Evolutionary conservation across 306 rosid genomes (phyloP).

Genomic region (Sicyos edulis): DNA sequence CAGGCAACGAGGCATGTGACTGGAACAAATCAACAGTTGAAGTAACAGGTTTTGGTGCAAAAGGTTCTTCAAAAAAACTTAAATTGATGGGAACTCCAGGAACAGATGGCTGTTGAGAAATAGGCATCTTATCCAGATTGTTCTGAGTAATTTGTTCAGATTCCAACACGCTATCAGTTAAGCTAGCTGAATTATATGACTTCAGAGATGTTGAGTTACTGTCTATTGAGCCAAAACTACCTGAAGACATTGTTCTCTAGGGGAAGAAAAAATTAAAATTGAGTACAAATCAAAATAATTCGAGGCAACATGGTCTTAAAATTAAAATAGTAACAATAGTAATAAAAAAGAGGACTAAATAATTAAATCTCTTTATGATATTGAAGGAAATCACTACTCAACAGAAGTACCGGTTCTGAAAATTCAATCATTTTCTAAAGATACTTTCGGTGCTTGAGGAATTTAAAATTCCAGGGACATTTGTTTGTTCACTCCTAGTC

Average conservation of each 20-base stretch:
- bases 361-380: not conserved
- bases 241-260: slow-evolving; percentile 52
- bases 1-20: slow-evolving; percentile 29
- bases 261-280: slow-evolving; percentile 8
- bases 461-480: not conserved
- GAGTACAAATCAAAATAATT: slow-evolving; percentile 23
- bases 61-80: slow-evolving; percentile 35
- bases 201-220: slow-evolving; percentile 40
- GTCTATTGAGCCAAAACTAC: slow-evolving; percentile 49
- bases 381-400: not conserved
- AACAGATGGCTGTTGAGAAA: slow-evolving; percentile 31
- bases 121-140: slow-evolving; percentile 31
- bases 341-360: not conserved
- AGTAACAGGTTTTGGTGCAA: slow-evolving; percentile 28
- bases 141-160: slow-evolving; percentile 37
- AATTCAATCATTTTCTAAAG: not conserved
- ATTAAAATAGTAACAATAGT: slow-evolving; percentile 6
- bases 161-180: slow-evolving; percentile 40
- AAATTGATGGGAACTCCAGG: slow-evolving; percentile 39
- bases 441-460: not conserved
- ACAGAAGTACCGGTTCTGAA: not conserved
- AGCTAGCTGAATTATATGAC: slow-evolving; percentile 44
- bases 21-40: slow-evolving; percentile 49
- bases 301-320: slow-evolving; percentile 24
- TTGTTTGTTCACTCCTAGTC: not conserved